These are phyloP conservation scores for Cavenderia fasciculata DNA, from an alignment of 78 protist genomes.

Conservation along the genomic window DNA sequence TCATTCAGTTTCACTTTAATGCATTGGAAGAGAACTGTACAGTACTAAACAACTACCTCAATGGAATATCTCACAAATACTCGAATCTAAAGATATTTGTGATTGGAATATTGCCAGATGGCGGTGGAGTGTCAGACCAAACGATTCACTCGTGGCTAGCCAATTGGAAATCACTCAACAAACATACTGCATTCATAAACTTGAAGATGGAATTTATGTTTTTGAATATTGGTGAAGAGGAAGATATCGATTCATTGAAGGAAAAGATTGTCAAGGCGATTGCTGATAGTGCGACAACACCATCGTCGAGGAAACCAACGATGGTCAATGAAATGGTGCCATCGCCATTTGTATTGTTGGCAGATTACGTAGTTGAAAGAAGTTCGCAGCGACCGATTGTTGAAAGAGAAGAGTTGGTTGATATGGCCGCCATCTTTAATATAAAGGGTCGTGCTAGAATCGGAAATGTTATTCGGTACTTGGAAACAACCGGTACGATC, in stretches of 20 bases:
- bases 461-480: background rate
- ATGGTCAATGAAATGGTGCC: constrained; percentile 43
- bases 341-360: constrained; percentile 22
- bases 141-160: background rate
- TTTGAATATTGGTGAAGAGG: background rate
- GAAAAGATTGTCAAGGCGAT: background rate
- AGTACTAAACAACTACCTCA: constrained; percentile 6
- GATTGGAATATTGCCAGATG: constrained; percentile 3
- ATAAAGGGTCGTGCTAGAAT: constrained; percentile 12
- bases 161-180: background rate
- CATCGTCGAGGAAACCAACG: too few species aligned
- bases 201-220: constrained; percentile 16
- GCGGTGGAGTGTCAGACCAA: background rate
- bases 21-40: background rate
- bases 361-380: background rate
- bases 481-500: constrained; percentile 2
- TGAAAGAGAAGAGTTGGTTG: constrained; percentile 1
- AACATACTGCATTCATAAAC: background rate
- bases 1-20: constrained; percentile 9
- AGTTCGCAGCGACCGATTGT: background rate
- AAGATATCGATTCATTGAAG: background rate
- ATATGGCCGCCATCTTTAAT: constrained; percentile 9
- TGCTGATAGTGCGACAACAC: too few species aligned
- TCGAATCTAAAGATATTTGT: constrained; percentile 4
- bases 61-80: background rate